phyloP scores from a whole-genome alignment of 768 basidiomycete species.

The Lanmaoa rubissima region DNA sequence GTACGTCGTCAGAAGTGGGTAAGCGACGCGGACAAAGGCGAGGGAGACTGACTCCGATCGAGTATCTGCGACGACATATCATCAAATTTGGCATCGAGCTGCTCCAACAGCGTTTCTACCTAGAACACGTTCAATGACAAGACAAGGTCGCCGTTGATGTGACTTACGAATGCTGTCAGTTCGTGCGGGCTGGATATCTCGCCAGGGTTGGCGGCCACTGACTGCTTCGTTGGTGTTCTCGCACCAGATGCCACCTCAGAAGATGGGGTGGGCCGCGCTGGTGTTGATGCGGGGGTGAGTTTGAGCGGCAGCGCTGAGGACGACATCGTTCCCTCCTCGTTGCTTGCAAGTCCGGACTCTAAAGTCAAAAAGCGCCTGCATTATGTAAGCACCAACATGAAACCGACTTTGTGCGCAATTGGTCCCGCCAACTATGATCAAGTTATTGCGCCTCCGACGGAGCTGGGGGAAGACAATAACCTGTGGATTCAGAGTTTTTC shows the following conservation, averaged over 20 bases:
- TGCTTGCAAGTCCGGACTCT: neutral
- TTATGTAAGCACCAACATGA: slow-evolving; percentile 18
- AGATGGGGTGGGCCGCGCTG: slow-evolving; percentile 38
- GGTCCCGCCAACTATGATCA: neutral
- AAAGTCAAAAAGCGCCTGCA: neutral
- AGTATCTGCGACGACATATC: slow-evolving; percentile 91
- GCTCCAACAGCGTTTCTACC: slow-evolving; percentile 87
- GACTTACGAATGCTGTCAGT: slow-evolving; percentile 86
- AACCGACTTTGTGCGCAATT: slow-evolving; percentile 7
- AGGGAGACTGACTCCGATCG: slow-evolving; percentile 62
- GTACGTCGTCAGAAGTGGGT: slow-evolving; percentile 7
- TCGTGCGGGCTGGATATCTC: slow-evolving; percentile 94
- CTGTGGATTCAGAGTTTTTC: neutral
- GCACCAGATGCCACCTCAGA: slow-evolving; percentile 23
- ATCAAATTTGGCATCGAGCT: slow-evolving; percentile 88
- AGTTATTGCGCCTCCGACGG: too few species aligned
- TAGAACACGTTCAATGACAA: slow-evolving; percentile 29
- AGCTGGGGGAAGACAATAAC: too few species aligned
- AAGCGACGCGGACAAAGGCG: slow-evolving; percentile 1
- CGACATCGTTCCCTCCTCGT: slow-evolving; percentile 28
- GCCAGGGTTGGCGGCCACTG: slow-evolving; percentile 36
- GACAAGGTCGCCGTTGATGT: slow-evolving; percentile 4
- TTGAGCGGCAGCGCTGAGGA: slow-evolving; percentile 69
- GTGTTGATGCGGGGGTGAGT: slow-evolving; percentile 53
- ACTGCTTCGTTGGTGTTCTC: slow-evolving; percentile 50